These are phyloP conservation scores for Cafeteria roenbergensis DNA, from an alignment of 108 stramenopile genomes.

Conservation along the genomic window DNA sequence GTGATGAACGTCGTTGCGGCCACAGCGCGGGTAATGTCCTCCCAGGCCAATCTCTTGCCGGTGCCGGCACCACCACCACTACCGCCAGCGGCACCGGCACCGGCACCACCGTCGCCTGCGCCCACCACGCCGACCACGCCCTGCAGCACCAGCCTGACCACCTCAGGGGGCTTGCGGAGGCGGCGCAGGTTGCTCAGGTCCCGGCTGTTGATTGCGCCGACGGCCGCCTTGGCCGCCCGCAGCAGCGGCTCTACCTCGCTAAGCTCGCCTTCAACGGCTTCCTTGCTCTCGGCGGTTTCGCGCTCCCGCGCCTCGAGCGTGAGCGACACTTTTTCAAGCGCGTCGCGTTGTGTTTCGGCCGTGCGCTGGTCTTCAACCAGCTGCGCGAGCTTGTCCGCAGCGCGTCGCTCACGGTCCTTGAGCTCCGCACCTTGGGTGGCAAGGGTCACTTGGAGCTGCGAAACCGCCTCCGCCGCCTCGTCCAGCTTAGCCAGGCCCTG, in stretches of 20 bases:
- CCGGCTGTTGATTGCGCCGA: slow-evolving; percentile 79
- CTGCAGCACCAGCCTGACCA: slow-evolving; percentile 79
- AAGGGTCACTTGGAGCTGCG: slow-evolving; percentile 64
- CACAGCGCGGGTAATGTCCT: slow-evolving; percentile 76
- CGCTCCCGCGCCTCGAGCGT: slow-evolving; percentile 64
- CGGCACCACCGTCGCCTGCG: slow-evolving; percentile 56
- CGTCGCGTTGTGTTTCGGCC: slow-evolving; percentile 76
- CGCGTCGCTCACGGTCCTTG: slow-evolving; percentile 65
- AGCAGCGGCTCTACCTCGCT: slow-evolving; percentile 91
- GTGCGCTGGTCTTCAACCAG: slow-evolving; percentile 95
- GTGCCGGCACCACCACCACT: not conserved
- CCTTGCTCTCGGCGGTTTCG: slow-evolving; percentile 64
- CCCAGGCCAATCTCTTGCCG: slow-evolving; percentile 41
- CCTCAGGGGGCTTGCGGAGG: slow-evolving; percentile 75
- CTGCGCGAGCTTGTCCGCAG: slow-evolving; percentile 84
- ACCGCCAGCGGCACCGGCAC: not conserved
- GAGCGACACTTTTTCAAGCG: slow-evolving; percentile 71
- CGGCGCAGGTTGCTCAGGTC: slow-evolving; percentile 86
- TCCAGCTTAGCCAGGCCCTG: slow-evolving; percentile 79
- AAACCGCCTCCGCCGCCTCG: slow-evolving; percentile 80
- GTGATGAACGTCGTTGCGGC: slow-evolving; percentile 81
- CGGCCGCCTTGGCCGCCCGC: slow-evolving; percentile 61
- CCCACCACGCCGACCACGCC: slow-evolving; percentile 87
- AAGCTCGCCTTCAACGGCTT: slow-evolving; percentile 76
- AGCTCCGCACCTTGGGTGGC: slow-evolving; percentile 63